Conservation (phyloP, 306 rosid genomes). For the Prunus mongolica region DNA sequence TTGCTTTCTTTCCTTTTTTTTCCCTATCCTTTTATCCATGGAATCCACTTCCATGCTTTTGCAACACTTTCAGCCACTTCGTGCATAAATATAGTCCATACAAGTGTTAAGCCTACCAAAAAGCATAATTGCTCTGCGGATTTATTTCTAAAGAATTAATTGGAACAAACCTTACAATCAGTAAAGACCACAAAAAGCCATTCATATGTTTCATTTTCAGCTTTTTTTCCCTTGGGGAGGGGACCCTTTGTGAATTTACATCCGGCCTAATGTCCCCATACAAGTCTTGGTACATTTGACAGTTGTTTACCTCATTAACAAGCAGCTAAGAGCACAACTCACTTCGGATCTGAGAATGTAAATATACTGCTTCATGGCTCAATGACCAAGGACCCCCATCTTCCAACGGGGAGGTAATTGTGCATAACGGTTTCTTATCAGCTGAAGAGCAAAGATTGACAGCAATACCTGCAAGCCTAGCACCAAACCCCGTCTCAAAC, state of each 20-base stretch:
- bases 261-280: slow-evolving; percentile 14
- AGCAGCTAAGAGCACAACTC: slow-evolving; percentile 13
- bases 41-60: background rate
- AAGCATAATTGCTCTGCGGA: background rate
- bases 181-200: background rate
- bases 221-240: background rate
- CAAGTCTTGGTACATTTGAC: slow-evolving; percentile 9
- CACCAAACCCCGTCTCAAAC: background rate
- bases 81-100: background rate
- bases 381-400: background rate
- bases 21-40: background rate
- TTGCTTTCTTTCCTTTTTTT: no score
- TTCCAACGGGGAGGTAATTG: background rate
- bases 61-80: background rate
- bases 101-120: background rate
- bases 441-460: background rate
- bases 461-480: slow-evolving; percentile 1
- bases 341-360: slow-evolving; percentile 25
- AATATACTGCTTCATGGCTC: slow-evolving; percentile 26
- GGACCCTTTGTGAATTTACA: slow-evolving; percentile 27
- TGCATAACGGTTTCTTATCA: background rate
- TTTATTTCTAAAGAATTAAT: slow-evolving; percentile 32
- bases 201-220: background rate
- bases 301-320: slow-evolving; percentile 20
- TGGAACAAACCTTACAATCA: slow-evolving; percentile 17